phyloP scores from a whole-genome alignment of 176 grass and related monocot genomes.

The Sorghum bicolor region Sorghum_bicolor_NCBIv3 NC_012872.2:18780501-18781000 shows the following conservation, averaged over 20 bases:
- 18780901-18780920: constrained; percentile 4
- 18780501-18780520: too few species aligned
- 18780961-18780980: constrained; percentile 95
- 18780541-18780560: background rate
- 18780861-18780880: background rate
- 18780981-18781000: constrained; percentile 77
- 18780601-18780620: background rate
- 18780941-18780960: constrained; percentile 72
- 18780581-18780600: background rate
- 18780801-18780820: background rate
- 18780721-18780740: background rate
- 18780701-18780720: constrained; percentile 13
- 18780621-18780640: background rate
- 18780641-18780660: background rate
- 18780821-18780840: background rate
- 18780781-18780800: background rate
- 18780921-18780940: constrained; percentile 16
- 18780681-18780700: constrained; percentile 1
- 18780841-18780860: background rate
- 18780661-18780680: background rate
- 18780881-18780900: background rate
- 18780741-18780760: constrained; percentile 8
- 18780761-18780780: background rate
- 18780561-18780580: background rate
- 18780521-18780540: background rate